A percentile compares a stretch with the other conserved stretches of the same genome.
phyloP scores from a whole-genome alignment of 1,284 basidiomycete genomes.

The Microbotryum saponariae region DNA sequence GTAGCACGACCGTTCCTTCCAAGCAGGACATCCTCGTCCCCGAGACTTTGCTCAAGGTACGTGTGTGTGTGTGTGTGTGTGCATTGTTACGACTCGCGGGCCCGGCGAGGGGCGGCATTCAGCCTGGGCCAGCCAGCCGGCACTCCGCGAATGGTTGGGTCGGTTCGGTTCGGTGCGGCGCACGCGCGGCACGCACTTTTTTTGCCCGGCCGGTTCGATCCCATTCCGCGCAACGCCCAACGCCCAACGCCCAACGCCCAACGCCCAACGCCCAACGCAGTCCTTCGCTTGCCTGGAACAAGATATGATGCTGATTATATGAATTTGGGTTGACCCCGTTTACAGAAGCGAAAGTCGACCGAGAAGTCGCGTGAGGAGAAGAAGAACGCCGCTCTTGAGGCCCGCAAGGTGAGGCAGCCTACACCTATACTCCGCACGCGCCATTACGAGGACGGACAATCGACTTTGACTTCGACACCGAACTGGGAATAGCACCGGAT shows the following conservation, averaged over 20 bases:
- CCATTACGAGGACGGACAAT: no score
- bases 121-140: no score
- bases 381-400: conserved; percentile 71
- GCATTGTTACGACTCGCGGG: no score
- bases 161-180: no score
- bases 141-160: no score
- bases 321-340: neutral
- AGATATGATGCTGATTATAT: neutral
- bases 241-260: neutral
- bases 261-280: neutral
- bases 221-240: neutral
- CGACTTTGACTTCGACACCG: no score
- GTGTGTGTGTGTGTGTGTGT: neutral
- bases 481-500: no score
- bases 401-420: conserved; percentile 72
- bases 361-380: conserved; percentile 97
- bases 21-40: conserved; percentile 64
- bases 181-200: no score
- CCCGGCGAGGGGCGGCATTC: no score
- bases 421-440: neutral
- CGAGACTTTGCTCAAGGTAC: conserved; percentile 84
- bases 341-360: conserved; percentile 86
- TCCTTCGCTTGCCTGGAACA: neutral
- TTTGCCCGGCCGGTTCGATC: neutral
- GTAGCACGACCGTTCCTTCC: no score